Evolutionary conservation across 768 basidiomycete species (phyloP).

Genomic region (Tephrocybe sp.): DNA sequence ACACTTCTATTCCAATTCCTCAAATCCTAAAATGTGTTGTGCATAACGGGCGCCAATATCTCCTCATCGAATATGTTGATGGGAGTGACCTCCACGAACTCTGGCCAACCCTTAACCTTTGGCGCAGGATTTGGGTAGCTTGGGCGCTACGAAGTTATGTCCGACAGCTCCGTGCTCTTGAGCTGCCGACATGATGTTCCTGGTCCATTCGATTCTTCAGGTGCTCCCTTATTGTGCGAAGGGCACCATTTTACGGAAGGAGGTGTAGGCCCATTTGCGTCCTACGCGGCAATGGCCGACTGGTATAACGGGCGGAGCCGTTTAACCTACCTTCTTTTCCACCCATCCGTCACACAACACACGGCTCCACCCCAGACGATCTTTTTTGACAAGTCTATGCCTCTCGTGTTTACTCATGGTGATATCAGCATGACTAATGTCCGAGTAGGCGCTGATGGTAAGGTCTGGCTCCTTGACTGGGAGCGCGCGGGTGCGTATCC

Average conservation of each 20-base stretch:
- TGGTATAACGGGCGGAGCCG: constrained; percentile 21
- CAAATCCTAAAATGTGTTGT: constrained; percentile 14
- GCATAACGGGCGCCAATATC: background rate
- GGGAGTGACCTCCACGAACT: constrained; percentile 15
- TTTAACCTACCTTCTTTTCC: background rate
- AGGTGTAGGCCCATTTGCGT: constrained; percentile 27
- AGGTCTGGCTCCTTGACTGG: constrained; percentile 22
- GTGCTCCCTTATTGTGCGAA: constrained; percentile 9
- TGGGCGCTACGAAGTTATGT: constrained; percentile 24
- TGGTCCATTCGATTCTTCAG: constrained; percentile 20
- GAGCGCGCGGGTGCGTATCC: constrained; percentile 20
- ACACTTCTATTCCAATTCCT: constrained; percentile 20
- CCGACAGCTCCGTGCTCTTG: constrained; percentile 20
- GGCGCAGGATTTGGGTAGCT: constrained; percentile 13
- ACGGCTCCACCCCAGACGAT: constrained; percentile 3
- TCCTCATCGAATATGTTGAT: constrained; percentile 27
- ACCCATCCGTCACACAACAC: background rate
- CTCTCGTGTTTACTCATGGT: constrained; percentile 21
- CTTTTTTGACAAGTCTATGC: constrained; percentile 15
- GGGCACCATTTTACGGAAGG: constrained; percentile 20
- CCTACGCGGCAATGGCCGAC: constrained; percentile 23
- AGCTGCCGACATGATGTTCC: constrained; percentile 15
- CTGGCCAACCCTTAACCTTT: constrained; percentile 20
- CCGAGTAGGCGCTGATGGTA: constrained; percentile 13
- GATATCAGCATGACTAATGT: constrained; percentile 21